Base-by-base conservation (phyloP, 1,284 basidiomycete species). In the Amylostereum areolatum region DNA sequence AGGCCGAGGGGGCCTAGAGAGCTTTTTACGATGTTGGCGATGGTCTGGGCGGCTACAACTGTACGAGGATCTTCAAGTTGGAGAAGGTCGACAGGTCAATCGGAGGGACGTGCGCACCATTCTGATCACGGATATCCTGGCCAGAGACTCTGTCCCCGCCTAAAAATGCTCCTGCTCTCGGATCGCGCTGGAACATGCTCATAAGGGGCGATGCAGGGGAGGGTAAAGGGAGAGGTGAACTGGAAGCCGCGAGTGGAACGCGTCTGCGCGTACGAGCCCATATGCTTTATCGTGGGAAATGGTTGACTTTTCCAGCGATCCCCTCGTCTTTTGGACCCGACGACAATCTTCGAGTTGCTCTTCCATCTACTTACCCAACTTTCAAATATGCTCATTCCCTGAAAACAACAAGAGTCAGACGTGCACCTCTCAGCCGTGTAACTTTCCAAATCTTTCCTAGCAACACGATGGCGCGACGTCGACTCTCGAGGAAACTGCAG, bases 1-100 rank as follows among this genome's bases (percentile, higher is more conserved):
- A 97, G 80, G 34, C 93, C 96, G 50, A 98, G 80, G 5, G 97
- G 97, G 7, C 97, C 97, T 40, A 99, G 68, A 43, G 93, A 97
- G 60, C 91, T 97, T 78, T 97, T 98, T 49, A 99, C 85, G 59
- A 98, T 89, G 71, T 99, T 99, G 55, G 97, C 92, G 61, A 99
- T 97, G 8, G 94, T 88, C 66, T 93, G 89, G 44, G 95, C 96
- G 43, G 97, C 96, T 60, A 93, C 83, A 58, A 99, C 97, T 94
- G 37, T 32, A 41, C 32, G 31, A 29, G 35, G 11, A 44, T 43
- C 6, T 43, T 48, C 33, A 29, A 45, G 45, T 50, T 35, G 49
- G 45, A 31, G 18, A 35, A 10, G 11, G 25, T n/a, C 32, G 28
- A 35, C n/a, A 5, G 4, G 29, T 9, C 5, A 49, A 53, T 53